Conservation (phyloP, 371 early-diverging fungal genomes). For the Mucor saturninus region DNA sequence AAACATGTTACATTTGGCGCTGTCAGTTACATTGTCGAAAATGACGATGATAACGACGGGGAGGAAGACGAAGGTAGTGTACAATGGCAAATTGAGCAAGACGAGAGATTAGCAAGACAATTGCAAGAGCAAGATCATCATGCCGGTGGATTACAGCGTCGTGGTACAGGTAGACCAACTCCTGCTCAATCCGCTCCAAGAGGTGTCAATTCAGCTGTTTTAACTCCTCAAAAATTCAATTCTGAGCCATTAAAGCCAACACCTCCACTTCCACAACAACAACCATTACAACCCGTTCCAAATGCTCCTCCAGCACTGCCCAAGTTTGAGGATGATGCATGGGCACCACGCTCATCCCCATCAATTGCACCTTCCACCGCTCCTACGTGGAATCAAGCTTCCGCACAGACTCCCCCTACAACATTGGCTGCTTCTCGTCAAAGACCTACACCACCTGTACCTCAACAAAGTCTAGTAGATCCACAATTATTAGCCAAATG, state of each 20-base stretch:
- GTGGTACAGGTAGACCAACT: constrained; percentile 53
- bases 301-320: neutral
- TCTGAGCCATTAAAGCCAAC: constrained; percentile 38
- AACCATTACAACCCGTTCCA: neutral
- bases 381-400: constrained; percentile 3
- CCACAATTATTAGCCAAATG: constrained; percentile 42
- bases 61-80: constrained; percentile 26
- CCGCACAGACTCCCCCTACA: neutral
- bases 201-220: constrained; percentile 32
- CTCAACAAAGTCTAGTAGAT: constrained; percentile 47
- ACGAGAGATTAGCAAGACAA: constrained; percentile 79
- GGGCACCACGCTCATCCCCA: constrained; percentile 48
- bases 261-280: constrained; percentile 17
- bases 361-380: constrained; percentile 10
- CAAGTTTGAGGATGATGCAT: constrained; percentile 61
- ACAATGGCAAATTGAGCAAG: constrained; percentile 58
- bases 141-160: constrained; percentile 37
- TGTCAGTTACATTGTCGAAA: constrained; percentile 47
- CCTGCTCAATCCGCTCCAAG: constrained; percentile 46
- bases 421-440: constrained; percentile 23
- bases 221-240: constrained; percentile 21
- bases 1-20: constrained; percentile 51
- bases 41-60: constrained; percentile 25
- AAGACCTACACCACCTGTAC: constrained; percentile 35
- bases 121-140: constrained; percentile 68